Evolutionary conservation across 1,284 basidiomycete species (phyloP).

Genomic region (Fomitopsis pinicola): DNA sequence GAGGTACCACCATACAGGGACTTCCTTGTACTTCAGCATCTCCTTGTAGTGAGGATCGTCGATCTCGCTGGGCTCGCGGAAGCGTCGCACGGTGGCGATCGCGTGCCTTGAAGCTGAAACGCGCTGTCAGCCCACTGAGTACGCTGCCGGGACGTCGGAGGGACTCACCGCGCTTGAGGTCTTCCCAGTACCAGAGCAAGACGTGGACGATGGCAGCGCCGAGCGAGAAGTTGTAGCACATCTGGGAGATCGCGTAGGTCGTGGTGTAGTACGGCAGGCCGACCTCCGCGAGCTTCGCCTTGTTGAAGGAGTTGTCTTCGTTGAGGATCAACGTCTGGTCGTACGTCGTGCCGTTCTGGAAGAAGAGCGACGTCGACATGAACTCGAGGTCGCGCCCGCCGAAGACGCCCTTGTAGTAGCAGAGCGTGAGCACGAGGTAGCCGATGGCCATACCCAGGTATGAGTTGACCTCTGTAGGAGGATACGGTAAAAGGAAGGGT

Average conservation of each 20-base stretch:
- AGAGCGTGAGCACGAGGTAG: slow-evolving; percentile 41
- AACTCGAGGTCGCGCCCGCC: slow-evolving; percentile 41
- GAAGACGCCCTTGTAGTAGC: slow-evolving; percentile 48
- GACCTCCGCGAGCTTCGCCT: slow-evolving; percentile 31
- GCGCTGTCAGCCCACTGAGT: neutral
- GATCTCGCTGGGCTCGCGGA: slow-evolving; percentile 35
- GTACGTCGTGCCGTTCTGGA: slow-evolving; percentile 35
- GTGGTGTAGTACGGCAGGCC: slow-evolving; percentile 47
- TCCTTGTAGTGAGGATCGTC: slow-evolving; percentile 47
- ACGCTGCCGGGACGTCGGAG: neutral
- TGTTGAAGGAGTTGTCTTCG: slow-evolving; percentile 37
- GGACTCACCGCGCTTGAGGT: slow-evolving; percentile 30
- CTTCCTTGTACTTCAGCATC: slow-evolving; percentile 50
- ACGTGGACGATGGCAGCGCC: slow-evolving; percentile 46
- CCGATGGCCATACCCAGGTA: slow-evolving; percentile 47
- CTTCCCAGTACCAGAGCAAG: slow-evolving; percentile 48
- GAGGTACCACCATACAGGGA: slow-evolving; percentile 51
- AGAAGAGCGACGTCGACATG: slow-evolving; percentile 48
- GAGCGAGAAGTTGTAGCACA: slow-evolving; percentile 47
- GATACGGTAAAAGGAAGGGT: neutral
- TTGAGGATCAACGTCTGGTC: slow-evolving; percentile 43
- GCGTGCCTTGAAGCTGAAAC: slow-evolving; percentile 22
- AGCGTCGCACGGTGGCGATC: slow-evolving; percentile 39
- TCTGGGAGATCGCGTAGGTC: slow-evolving; percentile 45
- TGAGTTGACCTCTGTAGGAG: slow-evolving; percentile 34